Conservation (phyloP, 768 basidiomycete species). For the Hypholoma fasciculare region DNA sequence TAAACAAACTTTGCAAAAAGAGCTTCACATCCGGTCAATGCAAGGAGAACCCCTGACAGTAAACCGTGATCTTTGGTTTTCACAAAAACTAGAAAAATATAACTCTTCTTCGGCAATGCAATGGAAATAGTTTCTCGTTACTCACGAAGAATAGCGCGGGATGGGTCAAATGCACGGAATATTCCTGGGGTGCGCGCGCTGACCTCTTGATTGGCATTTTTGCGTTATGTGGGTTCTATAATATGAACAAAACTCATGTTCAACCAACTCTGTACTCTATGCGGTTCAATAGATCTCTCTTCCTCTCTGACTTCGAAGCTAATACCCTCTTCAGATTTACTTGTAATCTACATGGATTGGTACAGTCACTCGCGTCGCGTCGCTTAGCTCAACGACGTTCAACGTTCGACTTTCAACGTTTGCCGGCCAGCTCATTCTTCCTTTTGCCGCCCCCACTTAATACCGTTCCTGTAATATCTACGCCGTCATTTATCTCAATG, state of each 20-base stretch:
- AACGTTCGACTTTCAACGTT: no score
- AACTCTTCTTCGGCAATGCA: neutral
- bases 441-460: no score
- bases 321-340: neutral
- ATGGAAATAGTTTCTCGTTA: neutral
- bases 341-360: neutral
- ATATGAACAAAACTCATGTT: neutral
- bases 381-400: no score
- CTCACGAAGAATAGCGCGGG: constrained; percentile 61
- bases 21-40: constrained; percentile 69
- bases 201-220: neutral
- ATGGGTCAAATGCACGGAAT: constrained; percentile 68
- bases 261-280: neutral
- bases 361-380: neutral
- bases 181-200: constrained; percentile 42
- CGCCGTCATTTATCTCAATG: no score
- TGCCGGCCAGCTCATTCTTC: no score
- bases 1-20: constrained; percentile 58
- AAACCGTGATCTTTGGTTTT: constrained; percentile 61
- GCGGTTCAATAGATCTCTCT: constrained; percentile 1
- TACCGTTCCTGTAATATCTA: no score
- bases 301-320: neutral
- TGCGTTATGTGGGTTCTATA: no score
- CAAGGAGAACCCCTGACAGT: constrained; percentile 63
- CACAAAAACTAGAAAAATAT: constrained; percentile 50